Percentiles rank a stretch among this genome's conserved stretches.
phyloP scores from a whole-genome alignment of 371 early-diverging fungal species.

The Sporodiniella umbellata region DNA sequence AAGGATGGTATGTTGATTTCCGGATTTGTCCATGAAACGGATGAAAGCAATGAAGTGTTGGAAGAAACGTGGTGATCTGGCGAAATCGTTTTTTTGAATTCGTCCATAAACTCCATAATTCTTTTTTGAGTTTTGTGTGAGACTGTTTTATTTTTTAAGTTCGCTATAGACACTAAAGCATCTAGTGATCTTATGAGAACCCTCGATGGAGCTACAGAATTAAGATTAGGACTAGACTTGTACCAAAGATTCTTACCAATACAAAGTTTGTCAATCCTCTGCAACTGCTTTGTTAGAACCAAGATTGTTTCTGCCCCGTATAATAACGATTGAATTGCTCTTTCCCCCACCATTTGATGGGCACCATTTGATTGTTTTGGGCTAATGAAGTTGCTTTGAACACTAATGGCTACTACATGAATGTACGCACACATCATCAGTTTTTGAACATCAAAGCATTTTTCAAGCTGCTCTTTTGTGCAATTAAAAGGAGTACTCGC shows the following conservation, averaged over 20 bases:
- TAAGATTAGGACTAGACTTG: neutral
- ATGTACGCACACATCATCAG: slow-evolving; percentile 6
- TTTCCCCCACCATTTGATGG: slow-evolving; percentile 5
- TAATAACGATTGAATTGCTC: slow-evolving; percentile 4
- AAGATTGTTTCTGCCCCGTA: slow-evolving; percentile 8
- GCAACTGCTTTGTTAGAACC: slow-evolving; percentile 1
- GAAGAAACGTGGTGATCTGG: slow-evolving; percentile 11
- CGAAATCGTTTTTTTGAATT: neutral
- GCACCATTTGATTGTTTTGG: slow-evolving; percentile 1
- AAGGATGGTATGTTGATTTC: neutral
- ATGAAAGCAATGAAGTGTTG: neutral
- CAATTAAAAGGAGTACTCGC: slow-evolving; percentile 4
- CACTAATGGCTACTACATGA: slow-evolving; percentile 3
- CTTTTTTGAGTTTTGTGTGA: neutral
- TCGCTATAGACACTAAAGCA: slow-evolving; percentile 4
- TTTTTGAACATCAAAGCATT: slow-evolving; percentile 1
- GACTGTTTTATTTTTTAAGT: neutral
- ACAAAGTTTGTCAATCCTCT: slow-evolving; percentile 1
- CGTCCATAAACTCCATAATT: slow-evolving; percentile 8
- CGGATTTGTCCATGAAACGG: neutral
- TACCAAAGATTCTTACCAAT: slow-evolving; percentile 10
- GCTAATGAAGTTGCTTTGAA: slow-evolving; percentile 7
- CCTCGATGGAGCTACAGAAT: slow-evolving; percentile 5
- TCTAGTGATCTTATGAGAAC: slow-evolving; percentile 10
- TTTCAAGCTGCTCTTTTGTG: slow-evolving; percentile 7